Conservation (phyloP, 225 moss, liverwort and hornwort genomes). For the Physcomitrellopsis africana region DNA sequence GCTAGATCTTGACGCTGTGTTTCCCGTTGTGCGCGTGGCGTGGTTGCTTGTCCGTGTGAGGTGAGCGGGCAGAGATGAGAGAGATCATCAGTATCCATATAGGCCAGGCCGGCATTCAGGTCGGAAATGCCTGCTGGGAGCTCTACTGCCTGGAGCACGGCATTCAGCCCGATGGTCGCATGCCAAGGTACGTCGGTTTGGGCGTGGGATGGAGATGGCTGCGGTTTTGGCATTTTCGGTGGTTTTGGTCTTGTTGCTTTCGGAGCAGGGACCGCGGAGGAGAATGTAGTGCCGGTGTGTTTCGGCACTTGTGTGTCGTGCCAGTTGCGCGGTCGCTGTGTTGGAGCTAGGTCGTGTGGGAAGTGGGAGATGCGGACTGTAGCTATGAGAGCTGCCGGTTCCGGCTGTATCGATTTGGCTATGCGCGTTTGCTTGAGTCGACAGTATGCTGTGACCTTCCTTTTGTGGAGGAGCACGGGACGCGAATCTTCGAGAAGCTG, state of each 20-base stretch:
- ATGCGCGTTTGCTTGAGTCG: too few relatives aligned
- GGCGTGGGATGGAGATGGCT: neutral
- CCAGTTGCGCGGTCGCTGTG: neutral
- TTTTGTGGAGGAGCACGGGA: too few relatives aligned
- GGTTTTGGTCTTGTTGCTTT: neutral
- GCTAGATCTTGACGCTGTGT: neutral
- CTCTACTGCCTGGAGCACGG: constrained; percentile 67
- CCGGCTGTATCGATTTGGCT: too few relatives aligned
- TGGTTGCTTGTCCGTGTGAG: neutral
- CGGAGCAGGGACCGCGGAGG: neutral
- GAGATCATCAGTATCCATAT: constrained; percentile 72
- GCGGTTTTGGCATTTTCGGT: too few relatives aligned
- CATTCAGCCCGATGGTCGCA: constrained; percentile 68
- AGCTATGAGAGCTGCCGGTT: too few relatives aligned
- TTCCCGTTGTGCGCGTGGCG: neutral
- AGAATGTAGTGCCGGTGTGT: neutral
- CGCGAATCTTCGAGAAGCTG: too few relatives aligned
- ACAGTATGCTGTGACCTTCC: too few relatives aligned
- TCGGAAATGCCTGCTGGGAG: constrained; percentile 71
- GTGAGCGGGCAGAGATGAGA: constrained; percentile 47
- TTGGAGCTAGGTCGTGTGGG: neutral
- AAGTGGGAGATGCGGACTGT: too few relatives aligned
- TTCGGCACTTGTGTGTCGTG: too few relatives aligned
- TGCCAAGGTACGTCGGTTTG: constrained; percentile 46
- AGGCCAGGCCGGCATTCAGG: constrained; percentile 71